Evolutionary conservation across 1,284 basidiomycete species (phyloP), one percentile per base, ranked within the genome.

Genomic region (Spongiforma sp.): DNA sequence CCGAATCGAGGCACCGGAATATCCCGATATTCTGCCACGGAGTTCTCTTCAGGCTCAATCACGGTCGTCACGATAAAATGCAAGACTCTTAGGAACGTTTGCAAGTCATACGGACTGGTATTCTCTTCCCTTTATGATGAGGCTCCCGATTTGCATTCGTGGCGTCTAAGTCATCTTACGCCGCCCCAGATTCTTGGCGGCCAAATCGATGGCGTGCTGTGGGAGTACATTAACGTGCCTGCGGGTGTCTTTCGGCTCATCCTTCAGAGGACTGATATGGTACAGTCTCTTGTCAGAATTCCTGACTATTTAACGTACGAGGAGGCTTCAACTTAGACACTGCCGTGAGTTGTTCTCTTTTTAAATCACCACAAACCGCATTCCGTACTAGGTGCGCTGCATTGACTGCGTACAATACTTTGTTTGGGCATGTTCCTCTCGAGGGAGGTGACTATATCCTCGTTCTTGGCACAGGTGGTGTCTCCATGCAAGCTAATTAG

Each of bases 391-490:
- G 80, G 21, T 85, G 83, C 59, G 83, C 84, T 19, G 84, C 78
- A 21, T 48, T 86, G 59, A 86, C 84, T 1, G 84, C 85, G 4
- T 86, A 83, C 71, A 85, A 81, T 66, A 79, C 80, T 4, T 75
- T 86, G 8, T 68, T 77, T 53, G 84, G 84, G 2, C 75, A 79
- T 3, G 71, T 75, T 7, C 79, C 81, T 12, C 57, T 84, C 64
- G 84, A 80, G 64, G 79, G 78, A 21, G 82, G 83, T 7, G 82
- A 84, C 62, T 75, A 74, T 24, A 82, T 88, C 36, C 78, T 89
- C 19, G 79, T 85, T 14, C 78, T 84, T 30, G 86, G 87, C 8
- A 88, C 86, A 1, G 87, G 87, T 8, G 87, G 86, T 41, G 86
- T 88, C n/a, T 86, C 84, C 3, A 81, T 84, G 82, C 83, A 62